Base-by-base conservation (phyloP, 1,284 basidiomycete species). In the Mycosarcoma maydis region DNA sequence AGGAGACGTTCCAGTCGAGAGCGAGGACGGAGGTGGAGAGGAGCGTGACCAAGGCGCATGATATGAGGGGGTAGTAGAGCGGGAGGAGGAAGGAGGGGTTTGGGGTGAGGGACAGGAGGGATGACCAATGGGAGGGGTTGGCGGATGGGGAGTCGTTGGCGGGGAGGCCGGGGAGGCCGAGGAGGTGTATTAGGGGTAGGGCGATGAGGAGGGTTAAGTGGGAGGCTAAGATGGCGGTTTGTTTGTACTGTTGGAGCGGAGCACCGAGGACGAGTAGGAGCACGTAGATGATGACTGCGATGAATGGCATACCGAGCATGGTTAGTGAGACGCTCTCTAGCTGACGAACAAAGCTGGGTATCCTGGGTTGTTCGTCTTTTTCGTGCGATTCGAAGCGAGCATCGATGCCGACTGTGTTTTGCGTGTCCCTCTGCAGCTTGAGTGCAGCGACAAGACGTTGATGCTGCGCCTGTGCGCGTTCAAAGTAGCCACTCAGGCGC, bases 131-230 rank as follows among this genome's bases (percentile, higher is more conserved):
- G 4, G n/a, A n/a, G n/a, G n/a, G n/a, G n/a, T n/a, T n/a, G n/a
- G 26, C 26, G 17, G 23, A 11, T 14, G 3, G 8, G 17, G 16
- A 22, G 29, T 7, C 17, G 13, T 3, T 23, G 19, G 20, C 17
- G 26, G 66, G 59, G 4, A 62, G 11, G 2, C 66, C 66, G 0
- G 62, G 47, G 19, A 70, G 22, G 22, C 65, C 56, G 0, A 56
- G 1, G 0, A 50, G 6, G n/a, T n/a, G n/a, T n/a, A n/a, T n/a
- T n/a, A n/a, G n/a, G 1, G 67, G 67, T 0, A 70, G 33, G 2
- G 7, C 38, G 14, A 65, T 13, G 4, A 69, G 23, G 1, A 70
- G 24, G 0, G 60, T 19, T 3, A 70, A 13, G 6, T 70, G 55
- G 1, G 37, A 8, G 3, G 56, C 48, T 0, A 70, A 22, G 0